Evolutionary conservation across 352 stramenopile species (phyloP).

Genomic region (Pythium apleroticum): DNA sequence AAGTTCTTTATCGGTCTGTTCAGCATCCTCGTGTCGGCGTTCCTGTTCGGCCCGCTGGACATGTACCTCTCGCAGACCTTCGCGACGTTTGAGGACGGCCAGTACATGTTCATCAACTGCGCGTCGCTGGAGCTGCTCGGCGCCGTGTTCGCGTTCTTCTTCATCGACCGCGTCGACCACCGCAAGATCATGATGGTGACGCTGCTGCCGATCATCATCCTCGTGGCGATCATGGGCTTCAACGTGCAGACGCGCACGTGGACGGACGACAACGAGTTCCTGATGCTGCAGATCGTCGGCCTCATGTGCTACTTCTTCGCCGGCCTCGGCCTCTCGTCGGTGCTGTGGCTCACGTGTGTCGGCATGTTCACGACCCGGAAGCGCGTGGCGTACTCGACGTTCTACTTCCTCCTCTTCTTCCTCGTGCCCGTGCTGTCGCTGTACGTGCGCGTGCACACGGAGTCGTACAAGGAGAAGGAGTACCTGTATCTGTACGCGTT

Average conservation of each 20-base stretch:
- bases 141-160: conserved; percentile 82
- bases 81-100: conserved; percentile 52
- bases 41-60: conserved; percentile 66
- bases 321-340: conserved; percentile 67
- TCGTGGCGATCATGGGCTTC: conserved; percentile 48
- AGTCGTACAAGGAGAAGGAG: conserved; percentile 19
- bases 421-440: conserved; percentile 43
- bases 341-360: conserved; percentile 72
- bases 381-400: conserved; percentile 59
- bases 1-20: conserved; percentile 73
- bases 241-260: conserved; percentile 53
- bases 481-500: conserved; percentile 39
- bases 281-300: conserved; percentile 73
- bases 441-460: conserved; percentile 21
- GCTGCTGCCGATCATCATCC: conserved; percentile 48
- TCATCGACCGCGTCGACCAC: conserved; percentile 83
- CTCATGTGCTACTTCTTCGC: conserved; percentile 80
- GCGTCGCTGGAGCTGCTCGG: conserved; percentile 65
- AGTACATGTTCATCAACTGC: conserved; percentile 84
- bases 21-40: conserved; percentile 66
- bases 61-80: conserved; percentile 75
- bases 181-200: conserved; percentile 69
- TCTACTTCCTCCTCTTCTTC: conserved; percentile 82
- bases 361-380: conserved; percentile 69
- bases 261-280: conserved; percentile 49